Base-by-base conservation (phyloP, 2,329 filamentous ascomycete species). In the Penicillium sp. region DNA sequence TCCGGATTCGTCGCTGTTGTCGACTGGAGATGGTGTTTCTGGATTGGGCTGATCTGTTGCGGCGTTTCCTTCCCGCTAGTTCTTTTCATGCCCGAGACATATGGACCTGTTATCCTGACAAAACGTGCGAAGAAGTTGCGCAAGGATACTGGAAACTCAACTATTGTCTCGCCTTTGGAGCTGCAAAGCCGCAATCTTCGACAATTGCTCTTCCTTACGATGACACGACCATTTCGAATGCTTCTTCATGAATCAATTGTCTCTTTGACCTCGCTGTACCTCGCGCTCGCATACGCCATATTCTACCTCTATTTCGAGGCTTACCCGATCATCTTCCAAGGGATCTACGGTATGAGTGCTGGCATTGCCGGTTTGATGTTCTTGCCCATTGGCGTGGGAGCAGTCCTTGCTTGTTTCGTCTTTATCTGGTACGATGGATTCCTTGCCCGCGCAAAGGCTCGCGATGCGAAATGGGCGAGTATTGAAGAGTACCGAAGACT, bases 221-320 rank as follows among this genome's bases (percentile, higher is more conserved):
- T 92, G 38, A 86, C 85, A 0, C 75, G 88, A 1, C 88, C 89
- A 0, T 71, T 90, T 18, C 80, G 86, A 43, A 92, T 92, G 88
- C 76, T 87, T 31, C 47, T 80, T 45, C 84, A 81, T 42, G 89
- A 93, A 69, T 84, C 85, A 45, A 87, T 93, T 47, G 87, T 92
- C 15, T 79, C 85, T 39, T 84, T 85, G 51, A 82, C 81, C 2
- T 90, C 85, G 71, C 65, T 82, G 68, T 92, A 90, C 70, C 76
- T 90, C 31, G 84, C 88, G 42, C 76, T 91, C 43, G 79, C 85
- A 48, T 92, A 90, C 65, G 81, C 77, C 2, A 81, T 85, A 54
- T 84, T 85, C 60, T 85, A 84, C 76, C 87, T 92, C 70, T 89
- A 85, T 65, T 90, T 92, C 60, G 83, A 90, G 70, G 85, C 86